These are phyloP conservation scores for Apiospora koreana DNA, from an alignment of 2,329 filamentous ascomycete genomes.

Conservation along the genomic window DNA sequence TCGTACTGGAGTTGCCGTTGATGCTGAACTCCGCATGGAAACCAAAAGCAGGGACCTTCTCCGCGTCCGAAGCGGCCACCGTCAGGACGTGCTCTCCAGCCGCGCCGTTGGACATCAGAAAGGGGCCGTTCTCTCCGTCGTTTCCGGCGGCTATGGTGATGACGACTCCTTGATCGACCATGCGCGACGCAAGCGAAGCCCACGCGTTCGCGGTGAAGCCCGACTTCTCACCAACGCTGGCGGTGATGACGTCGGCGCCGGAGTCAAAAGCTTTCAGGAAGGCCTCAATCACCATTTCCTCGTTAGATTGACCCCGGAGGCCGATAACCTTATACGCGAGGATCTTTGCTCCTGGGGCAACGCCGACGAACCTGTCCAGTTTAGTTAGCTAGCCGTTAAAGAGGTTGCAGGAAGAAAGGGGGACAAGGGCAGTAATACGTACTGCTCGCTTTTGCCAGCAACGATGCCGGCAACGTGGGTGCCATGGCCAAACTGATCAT, in stretches of 20 bases:
- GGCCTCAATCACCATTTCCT: constrained; percentile 25
- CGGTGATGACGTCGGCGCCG: constrained; percentile 27
- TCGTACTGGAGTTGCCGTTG: constrained; percentile 23
- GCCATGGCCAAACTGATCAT: constrained; percentile 13
- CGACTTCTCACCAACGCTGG: constrained; percentile 23
- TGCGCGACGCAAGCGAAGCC: constrained; percentile 41
- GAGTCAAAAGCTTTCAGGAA: constrained; percentile 26
- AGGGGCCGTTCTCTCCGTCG: constrained; percentile 25
- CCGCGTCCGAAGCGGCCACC: constrained; percentile 25
- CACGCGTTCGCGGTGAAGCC: constrained; percentile 38
- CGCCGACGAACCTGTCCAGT: constrained; percentile 23
- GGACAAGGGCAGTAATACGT: neutral
- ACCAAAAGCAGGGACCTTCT: constrained; percentile 20
- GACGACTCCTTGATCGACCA: constrained; percentile 36
- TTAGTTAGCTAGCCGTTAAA: neutral
- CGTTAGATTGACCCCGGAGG: constrained; percentile 21
- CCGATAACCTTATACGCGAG: constrained; percentile 23
- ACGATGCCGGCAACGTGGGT: constrained; percentile 26
- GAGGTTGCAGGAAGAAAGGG: neutral
- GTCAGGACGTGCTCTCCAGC: constrained; percentile 27
- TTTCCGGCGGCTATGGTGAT: constrained; percentile 25
- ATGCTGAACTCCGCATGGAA: constrained; percentile 24
- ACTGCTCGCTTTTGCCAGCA: constrained; percentile 21
- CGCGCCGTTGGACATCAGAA: constrained; percentile 26
- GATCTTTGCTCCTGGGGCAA: constrained; percentile 25